These are phyloP conservation scores for Moesziomyces globuligerus DNA, from an alignment of 1,284 basidiomycete genomes.

Conservation along the genomic window DNA sequence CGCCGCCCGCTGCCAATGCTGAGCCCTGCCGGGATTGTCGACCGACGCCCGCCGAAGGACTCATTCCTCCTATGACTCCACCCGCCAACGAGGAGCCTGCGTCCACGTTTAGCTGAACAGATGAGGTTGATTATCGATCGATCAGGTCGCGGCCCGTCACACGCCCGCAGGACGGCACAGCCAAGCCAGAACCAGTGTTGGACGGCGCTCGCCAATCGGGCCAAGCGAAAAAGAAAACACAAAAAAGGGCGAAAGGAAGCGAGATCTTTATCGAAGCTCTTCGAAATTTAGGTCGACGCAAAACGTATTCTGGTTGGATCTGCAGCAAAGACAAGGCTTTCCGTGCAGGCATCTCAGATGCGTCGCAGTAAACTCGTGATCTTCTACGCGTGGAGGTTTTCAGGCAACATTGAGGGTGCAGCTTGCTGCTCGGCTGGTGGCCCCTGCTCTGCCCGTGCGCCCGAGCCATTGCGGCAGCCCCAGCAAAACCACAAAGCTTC, in stretches of 20 bases:
- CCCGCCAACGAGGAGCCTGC: neutral
- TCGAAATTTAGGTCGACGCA: constrained; percentile 22
- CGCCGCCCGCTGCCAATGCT: neutral
- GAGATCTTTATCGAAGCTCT: constrained; percentile 26
- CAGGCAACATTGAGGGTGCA: too few relatives aligned
- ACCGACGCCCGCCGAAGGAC: constrained; percentile 14
- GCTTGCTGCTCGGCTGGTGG: too few relatives aligned
- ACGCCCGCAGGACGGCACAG: neutral
- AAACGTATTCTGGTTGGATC: too few relatives aligned
- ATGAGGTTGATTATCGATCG: constrained; percentile 19
- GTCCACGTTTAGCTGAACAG: constrained; percentile 7
- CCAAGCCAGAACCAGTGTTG: constrained; percentile 5
- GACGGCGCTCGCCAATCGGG: neutral
- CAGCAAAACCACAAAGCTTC: too few relatives aligned
- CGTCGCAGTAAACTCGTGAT: too few relatives aligned
- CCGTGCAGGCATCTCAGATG: too few relatives aligned
- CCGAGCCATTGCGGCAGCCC: too few relatives aligned
- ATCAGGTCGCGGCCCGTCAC: constrained; percentile 15
- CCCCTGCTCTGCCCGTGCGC: too few relatives aligned
- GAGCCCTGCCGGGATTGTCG: constrained; percentile 16
- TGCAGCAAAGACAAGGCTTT: too few relatives aligned
- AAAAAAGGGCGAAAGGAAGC: constrained; percentile 2
- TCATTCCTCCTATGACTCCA: neutral
- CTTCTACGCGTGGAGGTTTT: too few relatives aligned
- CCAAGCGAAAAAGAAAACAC: neutral